Percentiles rank a stretch among this genome's conserved stretches.
These are phyloP conservation scores for Zarea fungicola DNA, from an alignment of 2,329 filamentous ascomycete genomes.

Conservation along the genomic window DNA sequence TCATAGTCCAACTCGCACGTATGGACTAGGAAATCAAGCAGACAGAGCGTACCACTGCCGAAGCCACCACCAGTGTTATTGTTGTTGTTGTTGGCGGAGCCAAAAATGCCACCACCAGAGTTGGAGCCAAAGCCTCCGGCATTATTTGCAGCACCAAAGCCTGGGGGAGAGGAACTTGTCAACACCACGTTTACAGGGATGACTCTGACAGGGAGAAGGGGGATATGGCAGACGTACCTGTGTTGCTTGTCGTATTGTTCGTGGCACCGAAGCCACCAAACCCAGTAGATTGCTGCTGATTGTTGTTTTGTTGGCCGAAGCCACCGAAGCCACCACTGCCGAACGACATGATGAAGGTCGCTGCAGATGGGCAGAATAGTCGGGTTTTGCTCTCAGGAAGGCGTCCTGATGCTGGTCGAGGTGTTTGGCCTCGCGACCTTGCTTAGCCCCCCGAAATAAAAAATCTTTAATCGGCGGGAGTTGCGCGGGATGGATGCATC, in stretches of 20 bases:
- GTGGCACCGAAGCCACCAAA: constrained; percentile 56
- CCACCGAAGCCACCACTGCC: constrained; percentile 47
- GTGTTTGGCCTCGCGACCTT: not conserved
- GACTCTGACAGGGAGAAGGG: constrained; percentile 15
- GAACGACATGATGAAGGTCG: constrained; percentile 46
- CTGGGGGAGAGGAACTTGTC: constrained; percentile 20
- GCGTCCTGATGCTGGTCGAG: not conserved
- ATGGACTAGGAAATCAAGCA: not conserved
- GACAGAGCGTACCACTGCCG: constrained; percentile 28
- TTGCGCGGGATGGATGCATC: constrained; percentile 3
- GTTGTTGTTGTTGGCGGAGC: constrained; percentile 28
- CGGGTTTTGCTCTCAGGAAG: not conserved
- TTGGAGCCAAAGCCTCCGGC: constrained; percentile 35
- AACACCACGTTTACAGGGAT: constrained; percentile 17
- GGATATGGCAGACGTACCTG: constrained; percentile 44
- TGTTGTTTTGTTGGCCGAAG: constrained; percentile 57
- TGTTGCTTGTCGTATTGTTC: constrained; percentile 32
- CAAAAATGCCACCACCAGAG: constrained; percentile 36
- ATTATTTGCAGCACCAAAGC: constrained; percentile 30
- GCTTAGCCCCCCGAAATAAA: not conserved
- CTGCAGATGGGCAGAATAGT: not conserved
- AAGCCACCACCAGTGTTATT: constrained; percentile 30
- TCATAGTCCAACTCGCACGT: not conserved
- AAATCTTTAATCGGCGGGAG: not conserved
- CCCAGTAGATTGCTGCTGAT: constrained; percentile 31